These are phyloP conservation scores for Cutaneotrichosporon sp. DNA, from an alignment of 1,284 basidiomycete species.

Conservation along the genomic window DNA sequence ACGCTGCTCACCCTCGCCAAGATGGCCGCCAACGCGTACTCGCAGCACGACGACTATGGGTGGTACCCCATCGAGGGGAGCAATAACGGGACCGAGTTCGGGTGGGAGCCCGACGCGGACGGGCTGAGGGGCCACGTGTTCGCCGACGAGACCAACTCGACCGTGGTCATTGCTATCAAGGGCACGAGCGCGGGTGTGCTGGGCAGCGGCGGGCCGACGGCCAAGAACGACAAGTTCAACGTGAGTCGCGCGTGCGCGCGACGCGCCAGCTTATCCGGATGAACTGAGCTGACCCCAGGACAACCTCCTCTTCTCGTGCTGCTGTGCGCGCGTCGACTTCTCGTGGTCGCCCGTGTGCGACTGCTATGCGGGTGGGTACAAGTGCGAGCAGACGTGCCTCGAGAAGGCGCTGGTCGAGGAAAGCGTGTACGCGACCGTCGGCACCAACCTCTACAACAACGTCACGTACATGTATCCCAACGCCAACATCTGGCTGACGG, in stretches of 20 bases:
- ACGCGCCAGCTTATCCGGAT: background rate
- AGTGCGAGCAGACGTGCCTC: slow-evolving; percentile 81
- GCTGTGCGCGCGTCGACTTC: slow-evolving; percentile 92
- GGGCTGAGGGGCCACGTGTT: slow-evolving; percentile 92
- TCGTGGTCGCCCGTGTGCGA: slow-evolving; percentile 94
- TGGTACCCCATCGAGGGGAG: slow-evolving; percentile 80
- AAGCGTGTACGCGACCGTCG: slow-evolving; percentile 70
- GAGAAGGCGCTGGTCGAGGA: slow-evolving; percentile 78
- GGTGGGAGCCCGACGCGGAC: slow-evolving; percentile 85
- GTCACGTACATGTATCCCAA: slow-evolving; percentile 90
- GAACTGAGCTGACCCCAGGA: slow-evolving; percentile 56
- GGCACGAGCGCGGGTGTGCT: slow-evolving; percentile 83
- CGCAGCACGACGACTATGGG: slow-evolving; percentile 60
- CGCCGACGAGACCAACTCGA: slow-evolving; percentile 77
- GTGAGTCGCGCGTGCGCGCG: slow-evolving; percentile 37
- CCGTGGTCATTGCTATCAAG: slow-evolving; percentile 88
- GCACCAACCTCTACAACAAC: slow-evolving; percentile 91
- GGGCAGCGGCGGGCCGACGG: slow-evolving; percentile 80
- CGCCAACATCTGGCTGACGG: slow-evolving; percentile 89
- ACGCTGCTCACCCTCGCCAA: slow-evolving; percentile 83
- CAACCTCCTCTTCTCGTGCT: slow-evolving; percentile 97
- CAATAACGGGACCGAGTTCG: slow-evolving; percentile 74
- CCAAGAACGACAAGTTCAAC: slow-evolving; percentile 88
- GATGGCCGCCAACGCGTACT: slow-evolving; percentile 93
- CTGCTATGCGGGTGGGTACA: slow-evolving; percentile 79